Evolutionary conservation across 345 rosid species (phyloP), one percentile per base, ranked within the genome.

Genomic region (Melastoma malabathricum): DNA sequence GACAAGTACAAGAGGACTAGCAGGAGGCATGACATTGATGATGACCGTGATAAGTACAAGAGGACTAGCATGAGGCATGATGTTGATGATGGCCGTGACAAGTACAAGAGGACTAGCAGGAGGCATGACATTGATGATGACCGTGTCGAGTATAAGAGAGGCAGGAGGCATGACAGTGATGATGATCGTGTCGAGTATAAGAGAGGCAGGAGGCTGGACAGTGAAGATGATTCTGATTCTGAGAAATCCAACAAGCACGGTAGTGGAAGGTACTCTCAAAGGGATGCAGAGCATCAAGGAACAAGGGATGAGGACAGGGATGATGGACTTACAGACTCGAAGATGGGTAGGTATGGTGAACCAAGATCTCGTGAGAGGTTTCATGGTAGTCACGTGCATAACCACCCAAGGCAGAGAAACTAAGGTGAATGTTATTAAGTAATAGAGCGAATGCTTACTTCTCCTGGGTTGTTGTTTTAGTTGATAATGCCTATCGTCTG

Each of bases 151-250:
- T 34, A 34, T 12, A 1, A 34, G 72, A 71, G 43, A 61, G 38
- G 47, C 13, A 44, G 16, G 34, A 52, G 23, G 44, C 56, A 16
- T 13, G 56, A 48, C 39, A 18, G 51, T 38, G 50, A 15, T 55
- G 68, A 54, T 43, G 41, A 34, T 12, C 41, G 12, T 6, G 41
- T 6, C 12, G 9, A 34, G 41, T 34, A 34, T 12, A 1, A 34
- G 72, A 71, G 43, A 61, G 66, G 39, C 17, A 52, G 63, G 56
- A 59, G 52, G 52, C 25, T 22, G 25, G 25, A 22, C 25, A 22
- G 56, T 43, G 63, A 55, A 46, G 39, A 48, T 50, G 60, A 55
- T 52, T 51, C 64, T 51, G 59, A 39, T 48, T 39, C 12, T 48
- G 61, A 43, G 47, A 52, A 48, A 15, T 46, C 6, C 34, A 64